Evolutionary conservation across 2,329 filamentous ascomycete species (phyloP), one percentile per base, ranked within the genome.

Genomic region (Triangularia setosa): DNA sequence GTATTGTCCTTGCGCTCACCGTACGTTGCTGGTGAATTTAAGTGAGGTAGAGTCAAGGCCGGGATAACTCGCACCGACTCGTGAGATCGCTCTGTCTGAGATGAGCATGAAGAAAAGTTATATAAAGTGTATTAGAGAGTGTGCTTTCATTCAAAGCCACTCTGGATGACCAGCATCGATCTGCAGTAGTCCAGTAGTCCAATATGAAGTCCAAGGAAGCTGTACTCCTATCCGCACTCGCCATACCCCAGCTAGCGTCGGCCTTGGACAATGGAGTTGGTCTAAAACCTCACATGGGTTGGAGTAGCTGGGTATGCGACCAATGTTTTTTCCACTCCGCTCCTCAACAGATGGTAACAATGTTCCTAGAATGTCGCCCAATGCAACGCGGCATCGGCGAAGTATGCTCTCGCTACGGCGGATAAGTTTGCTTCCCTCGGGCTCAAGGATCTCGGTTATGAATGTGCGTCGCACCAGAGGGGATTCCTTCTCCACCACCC

Each of bases 391-490:
- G 68, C 69, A 2, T 65, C 64, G 5, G 68, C 65, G 18, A 61
- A 28, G 0, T 62, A 65, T 8, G 68, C 63, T 11, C 62, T 68
- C 33, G 60, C 58, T 2, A 65, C 64, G 7, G 68, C 68, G 5
- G 62, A 68, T 48, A 58, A 58, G 27, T 67, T 68, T 28, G 28
- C 69, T 23, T 63, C 64, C 1, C 62, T 69, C 4, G 68, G 68
- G 1, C 64, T 69, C 30, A 68, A 67, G 60, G 68, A 69, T 12
- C 65, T 69, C 2, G 68, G 68, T 2, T 69, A 69, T 40, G 53
- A 66, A 25, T 68, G 57, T 60, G 6, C 16, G 58, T 63, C n/a
- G 1, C 3, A 9, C 40, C n/a, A 2, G 6, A 21, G 2, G 1
- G 16, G 16, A 33, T 8, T n/a, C 14, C 35, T 30, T 18, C 27